A percentile compares a stretch with the other conserved stretches of the same genome.
phyloP scores from a whole-genome alignment of 2,329 filamentous ascomycete species.

The Fonsecaea erecta region DNA sequence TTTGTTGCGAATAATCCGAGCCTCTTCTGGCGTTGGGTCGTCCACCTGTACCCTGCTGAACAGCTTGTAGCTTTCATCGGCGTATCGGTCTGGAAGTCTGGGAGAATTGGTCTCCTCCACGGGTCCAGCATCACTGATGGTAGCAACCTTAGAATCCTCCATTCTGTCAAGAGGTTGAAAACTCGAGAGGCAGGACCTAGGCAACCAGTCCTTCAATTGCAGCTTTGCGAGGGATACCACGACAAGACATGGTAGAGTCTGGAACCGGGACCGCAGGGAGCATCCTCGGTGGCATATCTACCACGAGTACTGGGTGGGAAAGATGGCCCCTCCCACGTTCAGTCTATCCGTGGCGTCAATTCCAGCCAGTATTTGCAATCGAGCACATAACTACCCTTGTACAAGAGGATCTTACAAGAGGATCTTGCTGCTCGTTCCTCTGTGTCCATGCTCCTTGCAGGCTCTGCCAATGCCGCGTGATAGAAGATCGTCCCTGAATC shows the following conservation, averaged over 20 bases:
- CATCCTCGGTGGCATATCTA: background rate
- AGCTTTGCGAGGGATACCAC: no score
- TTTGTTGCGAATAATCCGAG: slow-evolving; percentile 43
- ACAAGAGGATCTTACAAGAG: no score
- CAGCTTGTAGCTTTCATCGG: slow-evolving; percentile 51
- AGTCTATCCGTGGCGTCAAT: background rate
- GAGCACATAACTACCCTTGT: background rate
- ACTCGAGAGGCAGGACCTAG: no score
- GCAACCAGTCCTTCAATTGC: no score
- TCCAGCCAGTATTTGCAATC: slow-evolving; percentile 9
- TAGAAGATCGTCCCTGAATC: background rate
- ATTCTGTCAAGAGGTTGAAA: background rate
- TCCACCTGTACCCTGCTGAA: slow-evolving; percentile 47
- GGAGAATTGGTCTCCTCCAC: slow-evolving; percentile 23
- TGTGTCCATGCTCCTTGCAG: background rate
- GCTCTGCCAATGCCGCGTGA: background rate
- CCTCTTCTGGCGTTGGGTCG: slow-evolving; percentile 45
- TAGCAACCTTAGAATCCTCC: background rate
- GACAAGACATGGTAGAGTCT: no score
- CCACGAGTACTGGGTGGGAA: background rate
- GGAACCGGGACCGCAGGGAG: no score
- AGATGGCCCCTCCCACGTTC: background rate
- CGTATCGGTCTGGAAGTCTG: slow-evolving; percentile 46
- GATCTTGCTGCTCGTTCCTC: background rate
- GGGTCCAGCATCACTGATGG: background rate